A percentile compares a stretch with the other conserved stretches of the same genome.
These are phyloP conservation scores for Fonsecaea multimorphosa DNA, from an alignment of 2,329 filamentous ascomycete genomes.

Conservation along the genomic window DNA sequence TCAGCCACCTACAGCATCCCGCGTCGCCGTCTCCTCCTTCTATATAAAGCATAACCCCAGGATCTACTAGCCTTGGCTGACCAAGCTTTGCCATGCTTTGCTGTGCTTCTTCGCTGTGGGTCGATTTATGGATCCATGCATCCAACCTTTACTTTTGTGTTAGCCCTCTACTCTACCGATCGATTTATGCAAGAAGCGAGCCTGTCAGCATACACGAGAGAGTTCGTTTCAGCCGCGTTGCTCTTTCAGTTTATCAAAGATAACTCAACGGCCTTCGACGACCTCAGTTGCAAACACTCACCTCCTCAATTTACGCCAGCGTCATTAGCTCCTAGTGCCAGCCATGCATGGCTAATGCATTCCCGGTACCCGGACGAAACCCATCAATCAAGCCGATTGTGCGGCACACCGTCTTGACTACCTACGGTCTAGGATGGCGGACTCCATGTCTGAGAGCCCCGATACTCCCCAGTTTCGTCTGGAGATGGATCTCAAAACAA, in stretches of 20 bases:
- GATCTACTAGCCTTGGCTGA: not conserved
- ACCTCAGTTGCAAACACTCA: not conserved
- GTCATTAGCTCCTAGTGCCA: not conserved
- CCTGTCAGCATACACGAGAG: not conserved
- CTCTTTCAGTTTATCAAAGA: not conserved
- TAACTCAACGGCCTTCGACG: too few relatives aligned
- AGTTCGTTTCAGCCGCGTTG: not conserved
- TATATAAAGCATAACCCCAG: not conserved
- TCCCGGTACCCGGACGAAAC: not conserved
- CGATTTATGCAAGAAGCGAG: not conserved
- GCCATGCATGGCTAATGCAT: not conserved
- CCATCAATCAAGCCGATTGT: not conserved
- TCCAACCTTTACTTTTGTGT: not conserved
- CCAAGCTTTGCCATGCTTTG: not conserved
- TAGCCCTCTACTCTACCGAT: too few relatives aligned
- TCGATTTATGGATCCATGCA: not conserved
- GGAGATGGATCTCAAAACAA: not conserved
- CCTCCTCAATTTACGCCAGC: not conserved
- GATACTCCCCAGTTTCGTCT: not conserved
- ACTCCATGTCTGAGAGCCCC: not conserved
- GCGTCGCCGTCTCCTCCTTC: too few relatives aligned
- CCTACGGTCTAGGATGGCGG: not conserved
- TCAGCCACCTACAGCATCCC: too few relatives aligned
- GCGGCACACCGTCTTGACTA: not conserved
- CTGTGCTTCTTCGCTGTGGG: not conserved